Base-by-base conservation (phyloP, 768 basidiomycete species). In the Pleurotus ostreatus region DNA sequence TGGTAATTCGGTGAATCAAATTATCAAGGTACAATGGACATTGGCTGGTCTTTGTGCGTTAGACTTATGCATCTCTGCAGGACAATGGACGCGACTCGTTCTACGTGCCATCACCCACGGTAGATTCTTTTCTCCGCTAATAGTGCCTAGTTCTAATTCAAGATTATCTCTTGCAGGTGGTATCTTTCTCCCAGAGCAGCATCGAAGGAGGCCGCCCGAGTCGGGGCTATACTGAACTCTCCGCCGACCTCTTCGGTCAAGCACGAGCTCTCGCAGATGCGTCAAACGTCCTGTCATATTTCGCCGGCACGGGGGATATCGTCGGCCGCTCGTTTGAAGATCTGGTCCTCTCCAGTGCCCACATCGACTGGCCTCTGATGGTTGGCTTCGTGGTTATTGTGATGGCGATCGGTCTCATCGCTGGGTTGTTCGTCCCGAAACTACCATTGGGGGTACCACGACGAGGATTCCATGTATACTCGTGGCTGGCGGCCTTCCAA, bases 81-180 rank as follows among this genome's bases (percentile, higher is more conserved):
- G 76, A 75, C 55, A 77, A 74, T 49, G 75, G 72, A 11, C 62
- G 72, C 13, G 74, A 74, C 55, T 55, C 67, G 3, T 66, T 47
- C 20, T 78, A 77, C 58, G 73, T 73, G 7, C 75, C 77, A 16
- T 72, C 72, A 4, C 74, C 74, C n/a, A 71, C 70, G 40, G 76
- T 77, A 52, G 44, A 67, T 55, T 39, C 12, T n/a, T 20, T 4
- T 30, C 18, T 34, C 30, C 9, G 30, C 30, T 8, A 8, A 2
- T 34, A 34, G 30, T 3, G 0, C 30, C 2, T 34, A 11, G 30
- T 34, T 34, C 30, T 11, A 34, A 34, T 34, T 3, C 30, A 3
- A 37, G 5, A 40, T 37, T 16, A 20, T 22, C 40, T 34, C 43
- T 47, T 11, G 48, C n/a, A 76, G 75, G 59, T 70, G 15, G 61